Evolutionary conservation across 768 basidiomycete species (phyloP).

Genomic region (Coprinellus micaceus): DNA sequence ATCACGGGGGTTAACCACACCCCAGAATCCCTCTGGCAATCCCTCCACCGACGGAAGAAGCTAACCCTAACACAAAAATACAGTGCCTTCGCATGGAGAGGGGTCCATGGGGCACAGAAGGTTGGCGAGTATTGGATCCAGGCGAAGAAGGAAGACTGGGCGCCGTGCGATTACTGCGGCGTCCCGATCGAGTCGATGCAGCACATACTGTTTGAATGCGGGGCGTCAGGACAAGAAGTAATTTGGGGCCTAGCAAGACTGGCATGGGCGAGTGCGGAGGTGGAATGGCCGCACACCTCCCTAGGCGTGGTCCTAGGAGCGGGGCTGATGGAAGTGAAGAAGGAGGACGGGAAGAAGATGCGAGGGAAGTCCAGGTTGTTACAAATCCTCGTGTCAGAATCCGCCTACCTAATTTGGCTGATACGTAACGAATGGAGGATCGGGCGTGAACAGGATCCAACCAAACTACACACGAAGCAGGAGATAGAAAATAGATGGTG

Average conservation of each 20-base stretch:
- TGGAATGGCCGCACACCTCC: constrained; percentile 7
- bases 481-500: not conserved
- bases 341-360: not conserved
- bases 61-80: not conserved
- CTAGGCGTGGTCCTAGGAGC: constrained; percentile 21
- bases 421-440: constrained; percentile 23
- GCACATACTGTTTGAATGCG: constrained; percentile 14
- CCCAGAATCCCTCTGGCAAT: not conserved
- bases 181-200: not conserved
- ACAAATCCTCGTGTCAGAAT: constrained; percentile 23
- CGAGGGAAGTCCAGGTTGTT: constrained; percentile 12
- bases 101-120: constrained; percentile 20
- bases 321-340: constrained; percentile 7
- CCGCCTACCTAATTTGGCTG: constrained; percentile 26
- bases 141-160: constrained; percentile 7
- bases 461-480: not conserved
- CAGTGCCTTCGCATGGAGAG: constrained; percentile 20
- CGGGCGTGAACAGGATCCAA: constrained; percentile 3
- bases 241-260: constrained; percentile 19
- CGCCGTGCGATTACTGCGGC: constrained; percentile 14
- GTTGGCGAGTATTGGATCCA: constrained; percentile 24
- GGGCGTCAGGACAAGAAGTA: constrained; percentile 14
- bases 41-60: not conserved
- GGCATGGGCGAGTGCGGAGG: constrained; percentile 11
- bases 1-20: not conserved